Conservation (phyloP, 768 basidiomycete genomes). For the Atractiella rhizophila region DNA sequence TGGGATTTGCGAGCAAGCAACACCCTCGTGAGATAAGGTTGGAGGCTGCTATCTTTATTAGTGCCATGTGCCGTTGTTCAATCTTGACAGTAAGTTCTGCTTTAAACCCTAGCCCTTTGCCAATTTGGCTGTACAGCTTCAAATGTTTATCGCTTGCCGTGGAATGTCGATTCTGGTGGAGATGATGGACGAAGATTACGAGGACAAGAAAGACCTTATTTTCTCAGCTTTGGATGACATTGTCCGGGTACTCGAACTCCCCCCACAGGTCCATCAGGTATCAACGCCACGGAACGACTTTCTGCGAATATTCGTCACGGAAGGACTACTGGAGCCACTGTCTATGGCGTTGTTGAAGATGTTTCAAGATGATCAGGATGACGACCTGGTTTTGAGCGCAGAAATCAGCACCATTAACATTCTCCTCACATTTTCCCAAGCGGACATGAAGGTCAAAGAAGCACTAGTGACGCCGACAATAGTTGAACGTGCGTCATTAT, state of each 20-base stretch:
- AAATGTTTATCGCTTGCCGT: conserved; percentile 97
- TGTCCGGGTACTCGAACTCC: conserved; percentile 63
- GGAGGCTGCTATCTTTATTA: conserved; percentile 89
- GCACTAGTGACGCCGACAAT: conserved; percentile 76
- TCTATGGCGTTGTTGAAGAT: conserved; percentile 72
- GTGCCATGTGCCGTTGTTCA: conserved; percentile 71
- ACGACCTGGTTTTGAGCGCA: conserved; percentile 37
- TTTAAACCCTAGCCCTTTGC: too few relatives aligned
- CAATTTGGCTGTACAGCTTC: conserved; percentile 26
- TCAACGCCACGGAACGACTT: conserved; percentile 96
- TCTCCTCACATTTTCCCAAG: conserved; percentile 71
- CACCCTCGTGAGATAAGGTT: conserved; percentile 74
- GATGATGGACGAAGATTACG: conserved; percentile 82
- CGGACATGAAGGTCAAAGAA: conserved; percentile 74
- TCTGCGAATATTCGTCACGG: conserved; percentile 89
- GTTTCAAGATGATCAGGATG: conserved; percentile 33
- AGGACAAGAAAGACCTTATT: conserved; percentile 68
- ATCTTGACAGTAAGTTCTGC: conserved; percentile 34
- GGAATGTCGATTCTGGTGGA: conserved; percentile 85
- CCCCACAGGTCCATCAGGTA: conserved; percentile 30
- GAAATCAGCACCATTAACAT: conserved; percentile 77
- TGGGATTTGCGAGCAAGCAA: conserved; percentile 85
- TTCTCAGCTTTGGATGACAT: conserved; percentile 85
- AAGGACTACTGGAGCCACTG: conserved; percentile 77
- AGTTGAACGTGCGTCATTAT: conserved; percentile 42